These are phyloP conservation scores for Xylaria arbuscula DNA, from an alignment of 2,329 filamentous ascomycete species.

Conservation along the genomic window DNA sequence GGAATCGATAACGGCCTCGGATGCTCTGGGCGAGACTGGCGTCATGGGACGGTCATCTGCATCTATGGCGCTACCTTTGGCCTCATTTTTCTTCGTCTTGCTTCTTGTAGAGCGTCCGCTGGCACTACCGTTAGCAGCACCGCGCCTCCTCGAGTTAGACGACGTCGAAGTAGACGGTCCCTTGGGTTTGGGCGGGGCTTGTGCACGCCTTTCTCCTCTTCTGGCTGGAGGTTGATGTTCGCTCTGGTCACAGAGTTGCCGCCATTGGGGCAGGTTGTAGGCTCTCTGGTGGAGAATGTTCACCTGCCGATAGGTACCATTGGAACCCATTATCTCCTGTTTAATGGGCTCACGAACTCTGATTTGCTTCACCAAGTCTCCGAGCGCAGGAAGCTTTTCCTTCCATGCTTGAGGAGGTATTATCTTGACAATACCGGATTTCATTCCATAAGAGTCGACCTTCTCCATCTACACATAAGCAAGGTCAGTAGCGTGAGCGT, in stretches of 20 bases:
- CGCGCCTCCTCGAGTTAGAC: conserved; percentile 55
- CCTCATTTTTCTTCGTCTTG: conserved; percentile 53
- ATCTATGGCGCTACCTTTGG: conserved; percentile 54
- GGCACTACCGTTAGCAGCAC: conserved; percentile 46
- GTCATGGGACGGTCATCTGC: conserved; percentile 67
- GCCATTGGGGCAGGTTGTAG: conserved; percentile 98
- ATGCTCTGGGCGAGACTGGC: conserved; percentile 64
- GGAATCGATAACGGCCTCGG: conserved; percentile 57
- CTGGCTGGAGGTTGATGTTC: conserved; percentile 95
- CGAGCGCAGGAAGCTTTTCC: conserved; percentile 78
- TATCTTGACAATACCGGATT: conserved; percentile 95
- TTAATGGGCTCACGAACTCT: conserved; percentile 97
- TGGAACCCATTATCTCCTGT: conserved; percentile 96
- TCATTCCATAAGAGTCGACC: conserved; percentile 95
- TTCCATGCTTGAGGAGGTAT: conserved; percentile 95
- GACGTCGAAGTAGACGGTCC: conserved; percentile 50
- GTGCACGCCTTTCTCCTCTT: conserved; percentile 81
- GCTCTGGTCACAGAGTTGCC: conserved; percentile 89
- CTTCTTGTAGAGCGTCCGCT: conserved; percentile 53
- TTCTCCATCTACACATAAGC: conserved; percentile 72
- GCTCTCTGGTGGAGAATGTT: conserved; percentile 96
- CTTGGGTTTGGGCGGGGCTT: conserved; percentile 64
- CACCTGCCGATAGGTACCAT: conserved; percentile 94
- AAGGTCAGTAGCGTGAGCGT: conserved; percentile 47
- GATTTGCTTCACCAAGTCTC: conserved; percentile 90